phyloP scores from a whole-genome alignment of 2,329 filamentous ascomycete genomes.

The Aspergillus oerlinghausenensis region DNA sequence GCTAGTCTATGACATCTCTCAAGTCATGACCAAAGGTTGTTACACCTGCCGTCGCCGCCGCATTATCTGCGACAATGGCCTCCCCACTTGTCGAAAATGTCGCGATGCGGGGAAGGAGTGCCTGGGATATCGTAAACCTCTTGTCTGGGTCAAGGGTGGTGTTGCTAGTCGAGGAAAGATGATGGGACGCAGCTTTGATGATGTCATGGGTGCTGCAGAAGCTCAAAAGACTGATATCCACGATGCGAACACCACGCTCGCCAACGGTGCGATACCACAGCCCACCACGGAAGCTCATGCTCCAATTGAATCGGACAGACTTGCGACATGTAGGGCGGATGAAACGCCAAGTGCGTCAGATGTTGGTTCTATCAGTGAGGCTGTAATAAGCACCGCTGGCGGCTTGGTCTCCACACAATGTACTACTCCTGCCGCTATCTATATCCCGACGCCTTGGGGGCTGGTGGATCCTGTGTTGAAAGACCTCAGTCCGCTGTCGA shows the following conservation, averaged over 20 bases:
- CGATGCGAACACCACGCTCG: not conserved
- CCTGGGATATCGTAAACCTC: slow-evolving; percentile 39
- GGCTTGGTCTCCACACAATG: not conserved
- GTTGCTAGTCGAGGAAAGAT: slow-evolving; percentile 44
- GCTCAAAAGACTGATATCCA: slow-evolving; percentile 4
- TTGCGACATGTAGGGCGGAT: not conserved
- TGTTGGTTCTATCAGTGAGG: not conserved
- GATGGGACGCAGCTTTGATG: slow-evolving; percentile 51
- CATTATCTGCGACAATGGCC: slow-evolving; percentile 41
- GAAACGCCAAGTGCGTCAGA: not conserved
- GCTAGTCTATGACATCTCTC: not conserved
- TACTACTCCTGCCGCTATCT: slow-evolving; percentile 8
- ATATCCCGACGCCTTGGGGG: slow-evolving; percentile 32
- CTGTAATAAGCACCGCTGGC: not conserved
- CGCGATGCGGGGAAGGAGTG: slow-evolving; percentile 41
- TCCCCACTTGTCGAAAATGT: slow-evolving; percentile 41
- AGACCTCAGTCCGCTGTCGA: slow-evolving; percentile 40
- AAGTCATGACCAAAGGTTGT: slow-evolving; percentile 38
- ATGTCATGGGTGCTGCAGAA: slow-evolving; percentile 19
- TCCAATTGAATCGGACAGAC: slow-evolving; percentile 8
- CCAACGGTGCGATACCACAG: not conserved
- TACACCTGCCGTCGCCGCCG: slow-evolving; percentile 43
- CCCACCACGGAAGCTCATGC: not conserved
- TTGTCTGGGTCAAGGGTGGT: slow-evolving; percentile 41
- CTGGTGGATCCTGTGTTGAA: slow-evolving; percentile 46